Evolutionary conservation across 2,329 filamentous ascomycete species (phyloP).

Genomic region (Fusarium sp.): DNA sequence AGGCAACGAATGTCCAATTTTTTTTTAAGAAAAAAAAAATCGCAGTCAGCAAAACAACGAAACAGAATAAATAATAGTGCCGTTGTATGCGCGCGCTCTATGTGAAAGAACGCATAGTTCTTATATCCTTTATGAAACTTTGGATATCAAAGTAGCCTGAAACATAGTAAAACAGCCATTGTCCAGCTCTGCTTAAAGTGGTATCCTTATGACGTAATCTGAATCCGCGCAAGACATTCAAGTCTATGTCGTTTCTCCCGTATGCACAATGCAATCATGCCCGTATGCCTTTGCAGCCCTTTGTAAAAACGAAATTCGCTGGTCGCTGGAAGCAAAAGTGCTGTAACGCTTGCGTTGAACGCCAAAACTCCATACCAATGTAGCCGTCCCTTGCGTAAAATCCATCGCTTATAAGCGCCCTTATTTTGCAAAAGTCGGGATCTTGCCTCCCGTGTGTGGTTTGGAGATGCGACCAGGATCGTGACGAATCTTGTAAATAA

Average conservation of each 20-base stretch:
- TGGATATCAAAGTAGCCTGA: background rate
- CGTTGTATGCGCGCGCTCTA: background rate
- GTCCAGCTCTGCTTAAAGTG: conserved; percentile 27
- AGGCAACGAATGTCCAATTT: background rate
- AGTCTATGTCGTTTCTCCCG: conserved; percentile 16
- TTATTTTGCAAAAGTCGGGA: conserved; percentile 23
- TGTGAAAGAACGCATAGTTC: background rate
- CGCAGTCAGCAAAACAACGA: background rate
- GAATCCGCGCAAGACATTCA: conserved; percentile 24
- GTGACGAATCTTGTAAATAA: conserved; percentile 72
- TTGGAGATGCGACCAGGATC: conserved; percentile 44
- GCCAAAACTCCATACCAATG: conserved; percentile 34
- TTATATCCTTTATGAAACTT: background rate
- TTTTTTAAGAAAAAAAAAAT: too few species aligned
- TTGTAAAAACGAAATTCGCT: conserved; percentile 4
- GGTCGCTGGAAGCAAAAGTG: conserved; percentile 16
- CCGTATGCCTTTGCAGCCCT: conserved; percentile 22
- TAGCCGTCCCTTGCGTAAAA: conserved; percentile 13
- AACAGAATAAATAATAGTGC: background rate
- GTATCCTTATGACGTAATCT: conserved; percentile 38
- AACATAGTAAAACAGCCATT: background rate
- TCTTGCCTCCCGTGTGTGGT: conserved; percentile 20
- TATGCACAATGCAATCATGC: conserved; percentile 27
- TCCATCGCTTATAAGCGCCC: background rate
- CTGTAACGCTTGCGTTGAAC: conserved; percentile 17